phyloP scores from a whole-genome alignment of 352 stramenopile genomes.

The Achlya hypogyna region DNA sequence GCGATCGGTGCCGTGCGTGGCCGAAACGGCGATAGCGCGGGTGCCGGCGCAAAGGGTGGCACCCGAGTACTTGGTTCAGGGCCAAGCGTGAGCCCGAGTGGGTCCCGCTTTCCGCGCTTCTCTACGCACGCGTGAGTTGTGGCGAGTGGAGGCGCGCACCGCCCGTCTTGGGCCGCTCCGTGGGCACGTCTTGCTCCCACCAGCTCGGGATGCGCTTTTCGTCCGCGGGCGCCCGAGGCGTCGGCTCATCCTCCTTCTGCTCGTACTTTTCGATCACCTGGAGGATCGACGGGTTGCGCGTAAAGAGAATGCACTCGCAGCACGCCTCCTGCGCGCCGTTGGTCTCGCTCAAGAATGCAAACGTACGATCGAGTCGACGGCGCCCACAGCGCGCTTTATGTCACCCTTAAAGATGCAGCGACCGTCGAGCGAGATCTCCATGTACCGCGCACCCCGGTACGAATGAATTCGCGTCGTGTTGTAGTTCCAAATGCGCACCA shows the following conservation, averaged over 20 bases:
- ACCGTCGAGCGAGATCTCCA: slow-evolving; percentile 25
- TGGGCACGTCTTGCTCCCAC: not conserved
- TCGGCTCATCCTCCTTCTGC: slow-evolving; percentile 24
- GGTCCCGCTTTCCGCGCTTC: too few relatives aligned
- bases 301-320: slow-evolving; percentile 80
- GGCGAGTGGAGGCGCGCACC: too few relatives aligned
- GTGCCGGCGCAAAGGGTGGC: not conserved
- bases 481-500: slow-evolving; percentile 37
- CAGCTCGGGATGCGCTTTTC: not conserved
- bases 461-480: slow-evolving; percentile 29
- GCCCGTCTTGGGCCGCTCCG: not conserved
- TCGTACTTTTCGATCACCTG: slow-evolving; percentile 79
- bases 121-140: too few relatives aligned
- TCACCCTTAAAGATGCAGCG: slow-evolving; percentile 74
- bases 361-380: slow-evolving; percentile 22
- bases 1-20: slow-evolving; percentile 41
- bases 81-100: too few relatives aligned
- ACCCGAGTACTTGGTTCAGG: too few relatives aligned
- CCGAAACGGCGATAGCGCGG: not conserved
- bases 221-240: too few relatives aligned
- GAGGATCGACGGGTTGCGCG: slow-evolving; percentile 59
- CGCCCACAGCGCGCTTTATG: slow-evolving; percentile 58
- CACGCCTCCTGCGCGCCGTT: slow-evolving; percentile 38
- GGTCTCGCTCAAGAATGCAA: not conserved
- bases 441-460: slow-evolving; percentile 21